These are phyloP conservation scores for Coemansia sp. DNA, from an alignment of 192 early-diverging fungal genomes.

Conservation along the genomic window DNA sequence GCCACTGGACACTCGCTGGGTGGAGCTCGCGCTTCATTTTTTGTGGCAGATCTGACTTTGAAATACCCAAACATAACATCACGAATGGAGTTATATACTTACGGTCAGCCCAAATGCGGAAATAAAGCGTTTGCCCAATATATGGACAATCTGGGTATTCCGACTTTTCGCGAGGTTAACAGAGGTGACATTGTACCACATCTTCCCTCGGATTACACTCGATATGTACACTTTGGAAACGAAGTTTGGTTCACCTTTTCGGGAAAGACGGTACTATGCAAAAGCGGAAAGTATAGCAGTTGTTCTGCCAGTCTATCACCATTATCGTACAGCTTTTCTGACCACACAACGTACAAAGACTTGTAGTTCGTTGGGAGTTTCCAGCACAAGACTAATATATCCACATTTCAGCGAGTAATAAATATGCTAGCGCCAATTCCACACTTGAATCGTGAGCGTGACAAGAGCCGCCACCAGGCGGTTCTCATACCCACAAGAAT, in stretches of 20 bases:
- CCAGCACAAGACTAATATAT: too few relatives aligned
- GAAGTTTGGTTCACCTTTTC: slow-evolving; percentile 22
- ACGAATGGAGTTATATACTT: slow-evolving; percentile 26
- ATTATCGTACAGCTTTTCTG: slow-evolving; percentile 4
- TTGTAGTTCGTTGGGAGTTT: slow-evolving; percentile 3
- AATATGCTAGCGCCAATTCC: too few relatives aligned
- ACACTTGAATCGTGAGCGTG: too few relatives aligned
- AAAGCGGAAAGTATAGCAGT: slow-evolving; percentile 16
- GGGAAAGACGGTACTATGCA: slow-evolving; percentile 13
- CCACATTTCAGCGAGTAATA: too few relatives aligned
- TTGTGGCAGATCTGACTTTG: slow-evolving; percentile 28
- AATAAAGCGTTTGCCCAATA: slow-evolving; percentile 27
- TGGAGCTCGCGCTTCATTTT: slow-evolving; percentile 33
- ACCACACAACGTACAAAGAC: slow-evolving; percentile 25
- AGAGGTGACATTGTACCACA: slow-evolving; percentile 41
- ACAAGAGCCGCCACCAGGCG: too few relatives aligned
- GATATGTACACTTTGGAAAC: slow-evolving; percentile 34
- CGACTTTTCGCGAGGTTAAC: slow-evolving; percentile 27
- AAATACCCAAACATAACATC: slow-evolving; percentile 7
- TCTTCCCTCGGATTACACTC: slow-evolving; percentile 9
- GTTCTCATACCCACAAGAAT: too few relatives aligned
- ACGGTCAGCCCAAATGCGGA: slow-evolving; percentile 42
- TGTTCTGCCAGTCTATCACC: slow-evolving; percentile 31
- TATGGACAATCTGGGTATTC: slow-evolving; percentile 20
- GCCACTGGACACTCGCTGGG: slow-evolving; percentile 47